phyloP scores from a whole-genome alignment of 345 rosid species.

The Pistacia atlantica region DNA sequence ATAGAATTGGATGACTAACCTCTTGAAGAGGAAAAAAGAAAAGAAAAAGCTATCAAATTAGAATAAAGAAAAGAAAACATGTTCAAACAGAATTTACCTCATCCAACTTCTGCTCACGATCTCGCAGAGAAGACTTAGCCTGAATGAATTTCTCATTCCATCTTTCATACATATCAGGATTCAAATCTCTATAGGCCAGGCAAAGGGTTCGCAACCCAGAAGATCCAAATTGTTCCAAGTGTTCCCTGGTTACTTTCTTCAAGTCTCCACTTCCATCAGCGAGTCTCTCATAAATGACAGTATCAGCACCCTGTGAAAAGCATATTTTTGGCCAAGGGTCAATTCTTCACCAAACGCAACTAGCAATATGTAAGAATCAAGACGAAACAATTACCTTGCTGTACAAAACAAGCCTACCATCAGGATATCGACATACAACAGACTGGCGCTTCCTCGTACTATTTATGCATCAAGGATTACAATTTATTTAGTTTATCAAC shows the following conservation, averaged over 20 bases:
- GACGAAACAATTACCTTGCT: slow-evolving; percentile 72
- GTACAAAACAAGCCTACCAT: slow-evolving; percentile 95
- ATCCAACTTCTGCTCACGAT: slow-evolving; percentile 96
- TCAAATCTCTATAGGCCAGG: slow-evolving; percentile 83
- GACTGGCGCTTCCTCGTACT: slow-evolving; percentile 99
- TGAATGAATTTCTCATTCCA: slow-evolving; percentile 98
- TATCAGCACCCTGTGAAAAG: slow-evolving; percentile 92
- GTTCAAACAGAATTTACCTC: slow-evolving; percentile 56
- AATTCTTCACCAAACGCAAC: slow-evolving; percentile 22
- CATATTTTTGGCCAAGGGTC: slow-evolving; percentile 35
- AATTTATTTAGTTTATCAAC: slow-evolving; percentile 14
- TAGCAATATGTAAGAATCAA: slow-evolving; percentile 14
- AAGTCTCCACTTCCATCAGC: slow-evolving; percentile 65
- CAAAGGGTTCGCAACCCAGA: slow-evolving; percentile 99
- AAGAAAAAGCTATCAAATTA: background rate
- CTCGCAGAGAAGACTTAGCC: slow-evolving; percentile 93
- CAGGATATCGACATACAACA: slow-evolving; percentile 94
- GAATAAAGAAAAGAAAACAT: slow-evolving; percentile 12
- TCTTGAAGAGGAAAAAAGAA: background rate
- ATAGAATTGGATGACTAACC: background rate
- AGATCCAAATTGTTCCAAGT: slow-evolving; percentile 94
- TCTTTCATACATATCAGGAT: slow-evolving; percentile 73
- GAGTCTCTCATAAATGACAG: slow-evolving; percentile 90
- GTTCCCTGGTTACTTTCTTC: slow-evolving; percentile 77
- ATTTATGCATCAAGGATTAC: slow-evolving; percentile 32